A percentile compares a stretch with the other conserved stretches of the same genome.
Evolutionary conservation across 768 basidiomycete species (phyloP).

Genomic region (Kwoniella shandongensis): DNA sequence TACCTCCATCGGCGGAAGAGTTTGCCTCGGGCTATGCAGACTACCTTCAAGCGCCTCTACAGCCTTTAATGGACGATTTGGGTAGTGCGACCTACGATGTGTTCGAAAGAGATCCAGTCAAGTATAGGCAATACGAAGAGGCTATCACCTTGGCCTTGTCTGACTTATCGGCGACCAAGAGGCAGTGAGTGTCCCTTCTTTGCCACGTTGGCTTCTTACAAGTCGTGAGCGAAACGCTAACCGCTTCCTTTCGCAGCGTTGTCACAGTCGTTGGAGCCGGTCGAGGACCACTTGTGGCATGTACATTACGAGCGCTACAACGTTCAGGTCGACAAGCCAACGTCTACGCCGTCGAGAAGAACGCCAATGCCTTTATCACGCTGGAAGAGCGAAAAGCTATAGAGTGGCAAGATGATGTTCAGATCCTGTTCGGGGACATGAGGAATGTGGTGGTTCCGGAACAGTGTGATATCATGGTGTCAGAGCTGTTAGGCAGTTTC

Average conservation of each 20-base stretch:
- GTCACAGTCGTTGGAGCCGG: slow-evolving; percentile 94
- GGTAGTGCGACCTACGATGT: slow-evolving; percentile 95
- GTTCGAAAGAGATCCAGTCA: slow-evolving; percentile 96
- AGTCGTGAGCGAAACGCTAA: too few species aligned
- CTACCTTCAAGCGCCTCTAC: slow-evolving; percentile 89
- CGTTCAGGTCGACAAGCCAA: slow-evolving; percentile 64
- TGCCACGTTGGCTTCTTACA: not conserved
- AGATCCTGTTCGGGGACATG: slow-evolving; percentile 94
- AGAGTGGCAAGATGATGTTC: slow-evolving; percentile 80
- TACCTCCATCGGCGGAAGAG: slow-evolving; percentile 26
- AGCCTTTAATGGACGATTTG: slow-evolving; percentile 96
- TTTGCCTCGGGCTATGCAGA: slow-evolving; percentile 68
- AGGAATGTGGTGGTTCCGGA: slow-evolving; percentile 77
- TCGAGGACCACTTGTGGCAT: slow-evolving; percentile 84
- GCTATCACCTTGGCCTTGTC: slow-evolving; percentile 76
- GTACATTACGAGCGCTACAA: slow-evolving; percentile 73
- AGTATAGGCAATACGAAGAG: slow-evolving; percentile 94
- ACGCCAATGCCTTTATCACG: slow-evolving; percentile 83
- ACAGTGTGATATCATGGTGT: slow-evolving; percentile 86
- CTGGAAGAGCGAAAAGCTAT: slow-evolving; percentile 75
- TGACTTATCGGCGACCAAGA: slow-evolving; percentile 64
- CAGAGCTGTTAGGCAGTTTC: slow-evolving; percentile 93
- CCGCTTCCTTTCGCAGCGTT: too few species aligned
- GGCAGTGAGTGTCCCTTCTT: slow-evolving; percentile 60
- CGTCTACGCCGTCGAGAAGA: slow-evolving; percentile 93